Evolutionary conservation across 768 basidiomycete species (phyloP), one percentile per base, ranked within the genome.

Genomic region (Cystofilobasidium ferigula): DNA sequence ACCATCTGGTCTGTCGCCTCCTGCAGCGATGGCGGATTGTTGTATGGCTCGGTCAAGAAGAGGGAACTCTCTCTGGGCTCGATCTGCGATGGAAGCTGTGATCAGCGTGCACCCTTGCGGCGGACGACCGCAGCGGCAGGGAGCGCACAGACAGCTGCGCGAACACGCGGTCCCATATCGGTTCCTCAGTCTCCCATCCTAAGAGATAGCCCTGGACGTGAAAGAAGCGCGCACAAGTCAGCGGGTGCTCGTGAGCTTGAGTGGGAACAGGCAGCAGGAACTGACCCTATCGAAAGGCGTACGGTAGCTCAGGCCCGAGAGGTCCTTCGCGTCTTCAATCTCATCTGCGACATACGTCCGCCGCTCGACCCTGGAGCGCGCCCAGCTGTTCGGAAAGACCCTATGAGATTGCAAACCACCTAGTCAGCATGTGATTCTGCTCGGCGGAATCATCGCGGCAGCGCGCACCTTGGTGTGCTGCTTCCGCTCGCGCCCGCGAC

Each of bases 121-220:
- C 13, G 22, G 42, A 6, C 24, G 24, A 32, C 12, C 3, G 10
- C 8, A 9, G 2, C 12, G 22, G 16, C n/a, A 7, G 10, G 4
- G 48, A 13, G 26, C 30, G 32, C 24, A 53, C 51, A 2, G 2
- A 82, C 64, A 86, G 81, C 48, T 81, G 80, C 26, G 87, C 87
- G 76, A 95, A 90, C 28, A 94, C 72, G 14, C 87, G 84, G 70
- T 97, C 93, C 92, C 92, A 97, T 7, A 98, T 81, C 22, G 87
- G 86, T 75, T 94, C 94, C 76, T 98, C 85, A 3, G 87, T 87
- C 69, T 95, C 92, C 93, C 93, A 98, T 72, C 94, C 91, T 34
- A 89, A 86, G 20, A 94, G 79, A 76, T 87, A 89, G 32, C 93
- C 93, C 93, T 95, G 74, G 16, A 36, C n/a, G 12, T 32, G 47